These are phyloP conservation scores for Ramalina intermedia DNA, from an alignment of 495 filamentous ascomycete genomes.

Conservation along the genomic window DNA sequence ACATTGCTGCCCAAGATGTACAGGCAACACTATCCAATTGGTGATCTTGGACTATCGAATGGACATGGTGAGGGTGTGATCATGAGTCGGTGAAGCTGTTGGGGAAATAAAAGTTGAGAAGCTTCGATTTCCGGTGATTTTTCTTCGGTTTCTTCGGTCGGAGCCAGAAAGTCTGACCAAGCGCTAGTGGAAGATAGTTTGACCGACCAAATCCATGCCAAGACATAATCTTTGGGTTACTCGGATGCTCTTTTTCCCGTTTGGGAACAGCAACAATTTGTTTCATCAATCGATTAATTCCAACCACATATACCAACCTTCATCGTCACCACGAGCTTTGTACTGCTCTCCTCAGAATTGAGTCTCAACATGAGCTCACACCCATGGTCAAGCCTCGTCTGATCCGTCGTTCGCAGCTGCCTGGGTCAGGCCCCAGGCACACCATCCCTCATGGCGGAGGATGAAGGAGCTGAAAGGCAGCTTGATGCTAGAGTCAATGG, in stretches of 20 bases:
- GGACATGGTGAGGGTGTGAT: not conserved
- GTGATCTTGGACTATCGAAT: not conserved
- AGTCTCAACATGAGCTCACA: too few relatives aligned
- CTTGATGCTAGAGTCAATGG: not conserved
- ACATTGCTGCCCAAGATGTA: slow-evolving; percentile 9
- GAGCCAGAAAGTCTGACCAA: not conserved
- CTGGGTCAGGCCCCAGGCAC: too few relatives aligned
- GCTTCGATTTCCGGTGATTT: slow-evolving; percentile 2
- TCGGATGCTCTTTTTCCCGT: too few relatives aligned
- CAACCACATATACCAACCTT: too few relatives aligned
- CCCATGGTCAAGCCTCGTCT: too few relatives aligned
- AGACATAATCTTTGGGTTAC: too few relatives aligned
- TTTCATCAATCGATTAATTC: too few relatives aligned
- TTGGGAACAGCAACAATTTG: too few relatives aligned
- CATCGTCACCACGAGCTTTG: too few relatives aligned
- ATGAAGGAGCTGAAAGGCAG: slow-evolving; percentile 1
- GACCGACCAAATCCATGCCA: not conserved
- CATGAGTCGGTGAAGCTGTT: not conserved
- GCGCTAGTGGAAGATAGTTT: not conserved
- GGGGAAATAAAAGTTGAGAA: not conserved
- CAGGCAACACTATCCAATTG: not conserved
- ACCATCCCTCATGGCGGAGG: slow-evolving; percentile 9
- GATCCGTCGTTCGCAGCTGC: too few relatives aligned
- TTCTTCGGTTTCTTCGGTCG: not conserved
- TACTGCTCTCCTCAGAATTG: too few relatives aligned